A percentile compares a stretch with the other conserved stretches of the same genome.
These are phyloP conservation scores for Candida maltosa DNA, from an alignment of 805 yeast species.

Conservation along the genomic window DNA sequence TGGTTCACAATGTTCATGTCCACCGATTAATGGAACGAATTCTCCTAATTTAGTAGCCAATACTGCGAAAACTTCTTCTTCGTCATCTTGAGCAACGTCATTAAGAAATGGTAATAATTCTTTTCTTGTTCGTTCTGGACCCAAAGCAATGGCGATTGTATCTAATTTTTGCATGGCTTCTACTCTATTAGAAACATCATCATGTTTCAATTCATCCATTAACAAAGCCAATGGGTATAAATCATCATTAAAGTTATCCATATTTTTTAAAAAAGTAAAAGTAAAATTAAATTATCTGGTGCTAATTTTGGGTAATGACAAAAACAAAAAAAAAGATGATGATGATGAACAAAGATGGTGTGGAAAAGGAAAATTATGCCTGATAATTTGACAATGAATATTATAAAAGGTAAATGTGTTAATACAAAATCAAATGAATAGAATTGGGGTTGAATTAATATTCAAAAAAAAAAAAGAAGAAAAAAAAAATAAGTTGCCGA, in stretches of 20 bases:
- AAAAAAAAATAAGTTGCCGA: no score
- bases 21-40: slow-evolving; percentile 89
- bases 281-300: no score
- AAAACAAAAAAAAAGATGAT: background rate
- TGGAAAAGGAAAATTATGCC: slow-evolving; percentile 1
- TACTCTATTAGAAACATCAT: slow-evolving; percentile 89
- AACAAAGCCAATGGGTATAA: slow-evolving; percentile 91
- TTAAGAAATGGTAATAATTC: slow-evolving; percentile 89
- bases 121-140: slow-evolving; percentile 85
- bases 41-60: slow-evolving; percentile 87
- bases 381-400: no score
- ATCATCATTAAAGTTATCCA: slow-evolving; percentile 49
- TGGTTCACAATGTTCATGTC: slow-evolving; percentile 52
- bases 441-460: no score
- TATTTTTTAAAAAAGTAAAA: no score
- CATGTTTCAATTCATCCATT: slow-evolving; percentile 96
- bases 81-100: slow-evolving; percentile 92
- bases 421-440: no score
- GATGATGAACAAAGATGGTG: background rate
- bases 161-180: slow-evolving; percentile 92
- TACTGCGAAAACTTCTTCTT: slow-evolving; percentile 94
- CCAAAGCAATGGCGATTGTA: slow-evolving; percentile 91
- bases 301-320: background rate
- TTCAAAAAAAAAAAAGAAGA: no score
- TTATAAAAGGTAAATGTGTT: no score